Conservation (phyloP, 306 rosid species). For the Lupinus albus region DNA sequence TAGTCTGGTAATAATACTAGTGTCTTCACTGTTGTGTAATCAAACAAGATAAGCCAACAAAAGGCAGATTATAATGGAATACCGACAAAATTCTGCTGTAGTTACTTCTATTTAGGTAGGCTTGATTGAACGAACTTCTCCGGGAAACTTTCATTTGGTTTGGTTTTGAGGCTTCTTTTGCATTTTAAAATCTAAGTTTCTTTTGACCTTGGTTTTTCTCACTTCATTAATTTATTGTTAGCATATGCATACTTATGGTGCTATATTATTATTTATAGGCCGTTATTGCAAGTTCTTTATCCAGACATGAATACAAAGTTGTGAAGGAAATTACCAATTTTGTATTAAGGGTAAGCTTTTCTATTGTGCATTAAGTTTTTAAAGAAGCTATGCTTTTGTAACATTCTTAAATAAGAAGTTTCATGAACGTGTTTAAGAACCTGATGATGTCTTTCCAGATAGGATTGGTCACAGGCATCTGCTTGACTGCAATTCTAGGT, state of each 20-base stretch:
- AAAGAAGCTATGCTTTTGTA: slow-evolving; percentile 10
- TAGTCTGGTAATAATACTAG: slow-evolving; percentile 23
- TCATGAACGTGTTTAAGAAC: slow-evolving; percentile 36
- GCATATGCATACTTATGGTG: slow-evolving; percentile 35
- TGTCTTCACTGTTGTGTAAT: slow-evolving; percentile 20
- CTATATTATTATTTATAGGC: slow-evolving; percentile 59
- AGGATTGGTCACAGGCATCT: slow-evolving; percentile 70
- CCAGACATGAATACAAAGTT: slow-evolving; percentile 73
- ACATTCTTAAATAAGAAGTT: slow-evolving; percentile 31
- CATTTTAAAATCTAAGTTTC: neutral
- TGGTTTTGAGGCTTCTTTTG: neutral
- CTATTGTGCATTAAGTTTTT: slow-evolving; percentile 30
- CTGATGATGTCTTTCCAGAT: slow-evolving; percentile 59
- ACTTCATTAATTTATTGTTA: neutral
- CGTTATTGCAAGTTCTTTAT: slow-evolving; percentile 76
- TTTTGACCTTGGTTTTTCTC: slow-evolving; percentile 1
- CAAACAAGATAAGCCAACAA: slow-evolving; percentile 30
- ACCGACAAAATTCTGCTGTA: slow-evolving; percentile 14
- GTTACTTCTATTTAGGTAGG: slow-evolving; percentile 17
- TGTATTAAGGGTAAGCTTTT: slow-evolving; percentile 58
- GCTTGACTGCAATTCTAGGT: slow-evolving; percentile 73
- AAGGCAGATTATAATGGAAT: slow-evolving; percentile 28
- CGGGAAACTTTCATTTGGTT: slow-evolving; percentile 27
- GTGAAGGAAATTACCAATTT: slow-evolving; percentile 73
- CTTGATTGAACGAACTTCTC: slow-evolving; percentile 28